phyloP scores from a whole-genome alignment of 1,284 basidiomycete genomes.

The Leucoagaricus sp. region DNA sequence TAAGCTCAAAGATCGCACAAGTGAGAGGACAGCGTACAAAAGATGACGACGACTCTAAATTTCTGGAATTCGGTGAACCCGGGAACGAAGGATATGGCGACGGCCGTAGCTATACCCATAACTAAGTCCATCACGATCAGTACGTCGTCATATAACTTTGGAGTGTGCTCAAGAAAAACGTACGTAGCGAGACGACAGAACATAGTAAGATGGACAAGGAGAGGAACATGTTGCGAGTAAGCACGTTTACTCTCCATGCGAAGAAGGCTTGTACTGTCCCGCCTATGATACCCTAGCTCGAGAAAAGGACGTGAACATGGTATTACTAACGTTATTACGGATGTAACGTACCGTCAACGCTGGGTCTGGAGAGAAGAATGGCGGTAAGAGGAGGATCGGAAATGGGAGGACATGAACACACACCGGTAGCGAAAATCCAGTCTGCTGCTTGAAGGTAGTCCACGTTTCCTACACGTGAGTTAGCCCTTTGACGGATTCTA shows the following conservation, averaged over 20 bases:
- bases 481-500: too few relatives aligned
- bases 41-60: conserved; percentile 29
- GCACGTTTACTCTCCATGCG: conserved; percentile 35
- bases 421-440: conserved; percentile 40
- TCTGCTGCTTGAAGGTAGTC: conserved; percentile 31
- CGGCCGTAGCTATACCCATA: conserved; percentile 29
- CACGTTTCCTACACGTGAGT: conserved; percentile 26
- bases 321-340: not conserved
- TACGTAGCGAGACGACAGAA: conserved; percentile 18
- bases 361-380: conserved; percentile 26
- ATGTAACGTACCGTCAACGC: conserved; percentile 31
- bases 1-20: conserved; percentile 20
- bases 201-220: conserved; percentile 18
- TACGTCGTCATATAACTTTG: not conserved
- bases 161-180: too few relatives aligned
- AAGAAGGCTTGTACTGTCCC: conserved; percentile 37
- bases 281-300: conserved; percentile 37
- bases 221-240: conserved; percentile 26
- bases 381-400: not conserved
- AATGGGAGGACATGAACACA: conserved; percentile 10
- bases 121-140: conserved; percentile 16
- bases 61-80: conserved; percentile 27
- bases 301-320: not conserved
- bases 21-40: conserved; percentile 1
- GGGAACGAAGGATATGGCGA: conserved; percentile 25